Base-by-base conservation (phyloP, 371 early-diverging fungal genomes). In the Capillidium rhysosporum region DNA sequence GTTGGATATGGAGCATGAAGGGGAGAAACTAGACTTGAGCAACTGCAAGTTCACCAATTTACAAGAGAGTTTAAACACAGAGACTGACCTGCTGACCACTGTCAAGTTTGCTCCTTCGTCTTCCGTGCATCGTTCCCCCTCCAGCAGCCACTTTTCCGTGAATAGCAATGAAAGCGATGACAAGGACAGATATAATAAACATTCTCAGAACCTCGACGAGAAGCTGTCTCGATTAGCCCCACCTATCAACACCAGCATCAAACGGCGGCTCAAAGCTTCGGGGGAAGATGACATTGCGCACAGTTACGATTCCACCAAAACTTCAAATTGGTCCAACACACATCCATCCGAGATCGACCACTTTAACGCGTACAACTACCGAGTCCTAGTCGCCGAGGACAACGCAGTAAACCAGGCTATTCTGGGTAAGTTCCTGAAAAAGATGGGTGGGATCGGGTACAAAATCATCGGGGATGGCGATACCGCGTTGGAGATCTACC, bases 351-450 rank as follows among this genome's bases (percentile, higher is more conserved):
- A 21, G 18, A 14, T 18, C 16, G 18, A 14, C 18, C 7, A 8
- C 18, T 14, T 18, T 43, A 18, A 14, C 21, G 18, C 21, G 7
- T 18, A 14, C 18, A 8, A 43, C 16, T 38, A 26, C 41, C 41
- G 39, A 16, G 26, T 40, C 20, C 21, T 52, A 7, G 26, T 52
- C 5, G 52, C 41, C 25, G 52, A 52, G n/a, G 52, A 52, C 26
- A 52, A 52, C n/a, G 38, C 52, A 2, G 41, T 52, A 18, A 52
- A 52, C 41, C 52, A 52, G 39, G 26, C 24, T 9, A 52, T 52
- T 24, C n/a, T 52, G 5, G 21, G 24, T 5, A 38, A 41, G 18
- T 52, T 40, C n/a, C 18, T 52, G 2, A n/a, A 39, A 8, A 52
- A 52, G 41, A 52, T 52, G 26, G 39, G 40, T 10, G 39, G 24